Conservation (phyloP, 2,329 filamentous ascomycete genomes). For the Colletotrichum salicis region DNA sequence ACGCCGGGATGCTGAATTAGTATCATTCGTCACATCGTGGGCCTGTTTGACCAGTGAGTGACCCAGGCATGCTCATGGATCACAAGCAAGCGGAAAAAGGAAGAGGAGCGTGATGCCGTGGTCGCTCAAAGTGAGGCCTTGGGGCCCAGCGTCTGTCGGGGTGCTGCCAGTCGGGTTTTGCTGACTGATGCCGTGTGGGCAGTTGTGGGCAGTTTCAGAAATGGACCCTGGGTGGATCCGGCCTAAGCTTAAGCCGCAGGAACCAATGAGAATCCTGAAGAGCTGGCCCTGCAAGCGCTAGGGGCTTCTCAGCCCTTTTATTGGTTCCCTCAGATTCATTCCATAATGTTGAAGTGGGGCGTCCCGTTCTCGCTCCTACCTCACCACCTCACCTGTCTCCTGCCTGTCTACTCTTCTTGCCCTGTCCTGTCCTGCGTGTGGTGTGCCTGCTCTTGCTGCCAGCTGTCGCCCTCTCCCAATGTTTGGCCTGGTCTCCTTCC, state of each 20-base stretch:
- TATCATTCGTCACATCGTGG: slow-evolving; percentile 25
- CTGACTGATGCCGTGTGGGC: slow-evolving; percentile 29
- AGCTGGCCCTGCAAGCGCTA: slow-evolving; percentile 43
- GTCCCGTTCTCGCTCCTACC: background rate
- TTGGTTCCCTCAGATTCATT: slow-evolving; percentile 41
- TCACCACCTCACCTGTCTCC: slow-evolving; percentile 9
- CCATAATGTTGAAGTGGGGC: slow-evolving; percentile 8
- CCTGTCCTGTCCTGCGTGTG: background rate
- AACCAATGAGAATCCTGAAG: slow-evolving; percentile 48
- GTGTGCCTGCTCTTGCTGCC: background rate
- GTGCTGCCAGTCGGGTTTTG: slow-evolving; percentile 24
- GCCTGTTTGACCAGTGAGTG: slow-evolving; percentile 22
- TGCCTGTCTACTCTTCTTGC: slow-evolving; percentile 12
- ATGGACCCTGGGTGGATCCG: slow-evolving; percentile 45
- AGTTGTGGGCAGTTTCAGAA: slow-evolving; percentile 40
- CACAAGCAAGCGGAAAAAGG: slow-evolving; percentile 5
- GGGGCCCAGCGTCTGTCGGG: background rate
- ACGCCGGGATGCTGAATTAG: background rate
- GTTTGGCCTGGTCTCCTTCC: slow-evolving; percentile 23
- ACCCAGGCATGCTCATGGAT: slow-evolving; percentile 8
- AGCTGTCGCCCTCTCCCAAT: slow-evolving; percentile 8
- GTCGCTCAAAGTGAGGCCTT: slow-evolving; percentile 7
- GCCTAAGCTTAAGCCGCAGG: slow-evolving; percentile 44
- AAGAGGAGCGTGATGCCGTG: background rate
- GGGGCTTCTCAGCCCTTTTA: slow-evolving; percentile 37